Conservation (phyloP, 129 eudicot species). For the Arctium lappa region DNA sequence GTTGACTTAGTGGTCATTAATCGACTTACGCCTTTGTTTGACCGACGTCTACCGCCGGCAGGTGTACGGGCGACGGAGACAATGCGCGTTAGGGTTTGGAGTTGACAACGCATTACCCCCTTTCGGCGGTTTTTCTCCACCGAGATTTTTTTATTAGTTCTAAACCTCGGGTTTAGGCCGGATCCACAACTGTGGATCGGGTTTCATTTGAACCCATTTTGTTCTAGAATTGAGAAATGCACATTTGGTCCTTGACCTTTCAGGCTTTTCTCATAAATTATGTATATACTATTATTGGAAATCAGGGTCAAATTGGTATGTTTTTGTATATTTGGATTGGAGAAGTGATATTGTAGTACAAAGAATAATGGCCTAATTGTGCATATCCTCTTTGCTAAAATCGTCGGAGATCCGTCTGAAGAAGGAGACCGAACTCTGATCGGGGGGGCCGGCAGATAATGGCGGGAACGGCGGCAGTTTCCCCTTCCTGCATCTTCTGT, state of each 20-base stretch:
- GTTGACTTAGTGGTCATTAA: constrained; percentile 43
- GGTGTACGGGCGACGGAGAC: constrained; percentile 13
- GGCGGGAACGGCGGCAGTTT: constrained; percentile 39
- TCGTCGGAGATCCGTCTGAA: neutral
- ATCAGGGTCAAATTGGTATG: neutral
- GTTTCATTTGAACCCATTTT: neutral
- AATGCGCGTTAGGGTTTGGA: constrained; percentile 32
- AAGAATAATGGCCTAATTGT: neutral
- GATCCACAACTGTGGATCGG: neutral
- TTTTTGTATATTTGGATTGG: neutral
- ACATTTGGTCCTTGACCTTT: neutral
- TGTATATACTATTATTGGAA: too few species aligned
- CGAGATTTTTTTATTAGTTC: neutral
- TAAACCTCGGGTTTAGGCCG: neutral
- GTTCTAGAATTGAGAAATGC: neutral
- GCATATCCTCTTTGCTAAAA: neutral
- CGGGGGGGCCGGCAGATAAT: constrained; percentile 10
- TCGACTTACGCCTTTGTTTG: constrained; percentile 23
- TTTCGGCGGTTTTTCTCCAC: neutral
- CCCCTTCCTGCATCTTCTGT: constrained; percentile 62
- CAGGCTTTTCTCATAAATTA: neutral
- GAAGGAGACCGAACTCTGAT: neutral
- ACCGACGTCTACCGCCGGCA: neutral
- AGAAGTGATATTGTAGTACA: neutral
- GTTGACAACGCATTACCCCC: neutral